These are phyloP conservation scores for Aspergillus eucalypticola DNA, from an alignment of 2,329 filamentous ascomycete species.

Conservation along the genomic window DNA sequence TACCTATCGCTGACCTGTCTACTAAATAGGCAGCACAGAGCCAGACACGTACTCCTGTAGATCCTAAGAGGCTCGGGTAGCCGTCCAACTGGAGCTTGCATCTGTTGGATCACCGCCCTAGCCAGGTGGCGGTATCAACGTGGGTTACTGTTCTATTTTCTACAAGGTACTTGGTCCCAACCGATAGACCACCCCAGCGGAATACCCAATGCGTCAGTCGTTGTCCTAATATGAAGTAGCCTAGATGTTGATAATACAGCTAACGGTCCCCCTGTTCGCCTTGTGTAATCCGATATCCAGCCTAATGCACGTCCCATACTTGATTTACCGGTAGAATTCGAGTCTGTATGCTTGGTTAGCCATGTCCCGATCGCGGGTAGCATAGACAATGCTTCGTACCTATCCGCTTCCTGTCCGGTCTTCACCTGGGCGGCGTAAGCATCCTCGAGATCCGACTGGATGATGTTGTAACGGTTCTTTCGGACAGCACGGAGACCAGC, in stretches of 20 bases:
- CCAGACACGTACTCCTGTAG: not conserved
- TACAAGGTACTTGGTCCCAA: not conserved
- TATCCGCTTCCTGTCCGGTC: slow-evolving; percentile 68
- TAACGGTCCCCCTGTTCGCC: slow-evolving; percentile 25
- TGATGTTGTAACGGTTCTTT: slow-evolving; percentile 99
- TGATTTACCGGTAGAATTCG: slow-evolving; percentile 75
- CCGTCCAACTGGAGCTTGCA: not conserved
- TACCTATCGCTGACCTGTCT: not conserved
- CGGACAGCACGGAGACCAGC: slow-evolving; percentile 89
- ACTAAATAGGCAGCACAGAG: not conserved
- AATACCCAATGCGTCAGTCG: slow-evolving; percentile 11
- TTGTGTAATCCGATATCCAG: slow-evolving; percentile 20
- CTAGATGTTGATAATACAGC: slow-evolving; percentile 34
- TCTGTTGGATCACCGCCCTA: not conserved
- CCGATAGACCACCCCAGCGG: slow-evolving; percentile 1
- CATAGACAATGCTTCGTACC: slow-evolving; percentile 40
- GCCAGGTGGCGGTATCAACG: not conserved
- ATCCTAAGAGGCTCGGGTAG: not conserved
- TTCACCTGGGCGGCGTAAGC: slow-evolving; percentile 97
- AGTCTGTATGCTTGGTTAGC: slow-evolving; percentile 65
- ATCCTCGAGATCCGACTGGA: slow-evolving; percentile 93
- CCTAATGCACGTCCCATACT: slow-evolving; percentile 7
- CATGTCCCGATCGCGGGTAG: slow-evolving; percentile 23
- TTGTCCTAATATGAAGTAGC: slow-evolving; percentile 21
- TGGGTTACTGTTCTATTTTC: not conserved